Base-by-base conservation (phyloP, 306 rosid genomes). In the Medicago ruthenica region DNA sequence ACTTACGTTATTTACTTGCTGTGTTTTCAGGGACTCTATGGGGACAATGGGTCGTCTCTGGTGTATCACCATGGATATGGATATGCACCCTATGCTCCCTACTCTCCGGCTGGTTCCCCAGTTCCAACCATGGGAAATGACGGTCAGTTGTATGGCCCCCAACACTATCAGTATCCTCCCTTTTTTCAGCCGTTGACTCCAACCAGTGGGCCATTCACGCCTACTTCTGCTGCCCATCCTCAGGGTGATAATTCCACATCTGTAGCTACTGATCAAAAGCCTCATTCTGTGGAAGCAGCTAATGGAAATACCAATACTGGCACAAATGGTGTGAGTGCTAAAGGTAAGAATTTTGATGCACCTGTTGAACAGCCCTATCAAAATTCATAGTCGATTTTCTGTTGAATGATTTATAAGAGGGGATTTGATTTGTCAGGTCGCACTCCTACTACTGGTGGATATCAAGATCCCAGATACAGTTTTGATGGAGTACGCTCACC, bases 61-160 rank as follows among this genome's bases (percentile, higher is more conserved):
- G 16, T 95, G 75, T 95, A 94, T 78, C 96, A 88, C 82, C 93
- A 86, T 59, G 96, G 97, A 20, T 95, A 88, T 74, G 98, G 98
- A 17, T 95, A 92, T 85, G 90, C 93, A 6, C 93, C 96, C 0
- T 95, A 92, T 64, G 88, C 87, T 17, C 92, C 98, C 27, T 95
- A 92, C 73, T 90, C 99, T 3, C 99, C 99, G 8, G 97, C 99
- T 12, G 86, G 89, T 9, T 92, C 99, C 10, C 97, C 99, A 7
- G 97, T 88, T 57, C 99, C 99, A 7, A 88, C 98, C n/a, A 76
- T 95, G 96, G 93, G 91, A 70, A 89, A 90, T 70, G 99, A 95
- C 70, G 99, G 97, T 53, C 99, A 92, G 78, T 79, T 95, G 70
- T 95, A 95, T 76, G 99, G 96, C 14, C 93, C 96, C 60, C 99